Evolutionary conservation across 495 filamentous ascomycete species (phyloP), one percentile per base, ranked within the genome.

Genomic region (Letharia lupina): DNA sequence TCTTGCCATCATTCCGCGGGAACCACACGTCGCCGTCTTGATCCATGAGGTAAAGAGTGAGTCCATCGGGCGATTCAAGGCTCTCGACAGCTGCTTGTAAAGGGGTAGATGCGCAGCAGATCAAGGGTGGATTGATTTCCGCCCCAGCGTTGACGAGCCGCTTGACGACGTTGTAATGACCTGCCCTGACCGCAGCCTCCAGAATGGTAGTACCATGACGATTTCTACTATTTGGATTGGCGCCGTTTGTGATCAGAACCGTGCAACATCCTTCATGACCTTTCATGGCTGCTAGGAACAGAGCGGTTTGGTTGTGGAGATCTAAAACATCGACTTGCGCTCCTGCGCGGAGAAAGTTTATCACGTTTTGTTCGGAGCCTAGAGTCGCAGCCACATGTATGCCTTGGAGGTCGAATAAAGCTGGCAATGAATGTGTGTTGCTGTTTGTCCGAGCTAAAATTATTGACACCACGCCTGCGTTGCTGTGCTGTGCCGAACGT

Each of bases 21-120:
- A 7, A 4, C 3, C 31, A 16, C 23, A 62, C 41, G 20, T 47
- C 41, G 6, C 41, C 60, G 3, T 44, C n/a, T 20, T 47, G 13
- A 45, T 12, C 20, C 13, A 62, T 41, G 9, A 62, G 39, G 37
- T 33, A 33, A 6, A 45, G 37, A 5, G 45, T 41, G 11, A 62
- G 12, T 15, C 39, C 23, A 28, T 28, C 10, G 15, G 42, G 23
- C 41, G n/a, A 47, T 28, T 62, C 20, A 15, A 33, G 41, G 23
- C 40, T 47, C 42, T 62, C 60, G 15, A 62, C 16, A 4, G 40
- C 60, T 44, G 60, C 60, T 48, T 62, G 60, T 47, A 62, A 13
- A 62, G 60, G 60, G 16, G 60, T 33, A 16, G 60, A 62, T 31
- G 42, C 20, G 35, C 60, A 62, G 41, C 60, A 15, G 16, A 9